Evolutionary conservation across 2,329 filamentous ascomycete species (phyloP).

Genomic region (Pseudogymnoascus sp.): DNA sequence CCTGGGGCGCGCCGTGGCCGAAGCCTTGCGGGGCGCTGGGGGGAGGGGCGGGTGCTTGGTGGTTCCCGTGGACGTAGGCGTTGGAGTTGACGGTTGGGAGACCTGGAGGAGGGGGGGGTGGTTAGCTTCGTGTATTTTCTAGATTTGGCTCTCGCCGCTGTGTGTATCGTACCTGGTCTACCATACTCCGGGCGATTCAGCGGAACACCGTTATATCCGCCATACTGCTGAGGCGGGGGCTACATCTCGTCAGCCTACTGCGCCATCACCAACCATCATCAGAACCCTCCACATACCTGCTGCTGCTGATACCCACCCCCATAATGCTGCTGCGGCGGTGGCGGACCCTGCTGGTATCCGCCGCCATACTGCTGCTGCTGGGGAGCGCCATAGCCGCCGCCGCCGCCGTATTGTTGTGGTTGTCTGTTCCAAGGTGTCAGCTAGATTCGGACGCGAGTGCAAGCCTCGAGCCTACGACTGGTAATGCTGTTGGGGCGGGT

Average conservation of each 20-base stretch:
- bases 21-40: constrained; percentile 62
- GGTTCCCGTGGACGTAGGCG: constrained; percentile 48
- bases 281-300: background rate
- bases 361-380: constrained; percentile 36
- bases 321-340: constrained; percentile 7
- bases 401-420: constrained; percentile 34
- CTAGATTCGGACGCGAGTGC: constrained; percentile 23
- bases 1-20: constrained; percentile 69
- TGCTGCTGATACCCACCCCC: constrained; percentile 2
- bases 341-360: constrained; percentile 23
- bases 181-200: constrained; percentile 38
- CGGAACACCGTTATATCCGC: constrained; percentile 31
- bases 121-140: constrained; percentile 5
- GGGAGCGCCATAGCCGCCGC: constrained; percentile 39
- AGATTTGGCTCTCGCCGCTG: background rate
- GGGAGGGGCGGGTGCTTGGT: constrained; percentile 57
- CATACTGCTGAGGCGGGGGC: constrained; percentile 42
- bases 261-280: background rate
- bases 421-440: constrained; percentile 27
- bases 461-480: constrained; percentile 39
- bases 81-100: constrained; percentile 41
- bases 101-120: constrained; percentile 21
- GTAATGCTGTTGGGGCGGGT: constrained; percentile 34
- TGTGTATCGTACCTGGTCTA: constrained; percentile 40
- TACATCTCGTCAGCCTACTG: constrained; percentile 10